These are phyloP conservation scores for Discostella pseudostelligera DNA, from an alignment of 108 stramenopile species.

Conservation along the genomic window DNA sequence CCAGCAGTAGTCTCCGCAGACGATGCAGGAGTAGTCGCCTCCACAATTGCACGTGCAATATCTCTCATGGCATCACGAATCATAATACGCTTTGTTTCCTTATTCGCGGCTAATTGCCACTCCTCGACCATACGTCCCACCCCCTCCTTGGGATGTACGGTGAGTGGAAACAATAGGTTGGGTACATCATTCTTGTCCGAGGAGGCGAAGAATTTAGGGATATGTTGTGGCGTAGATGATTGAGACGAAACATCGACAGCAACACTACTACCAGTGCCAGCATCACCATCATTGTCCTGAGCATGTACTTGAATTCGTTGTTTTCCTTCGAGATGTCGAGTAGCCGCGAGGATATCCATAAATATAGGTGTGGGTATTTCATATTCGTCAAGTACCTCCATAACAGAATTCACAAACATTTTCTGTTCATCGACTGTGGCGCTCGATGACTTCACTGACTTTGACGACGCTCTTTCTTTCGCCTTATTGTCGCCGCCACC, in stretches of 20 bases:
- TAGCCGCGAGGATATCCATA: constrained; percentile 60
- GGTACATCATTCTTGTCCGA: constrained; percentile 56
- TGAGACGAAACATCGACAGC: neutral
- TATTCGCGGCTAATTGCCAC: constrained; percentile 75
- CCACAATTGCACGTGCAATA: constrained; percentile 47
- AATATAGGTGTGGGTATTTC: constrained; percentile 62
- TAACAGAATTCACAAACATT: no score
- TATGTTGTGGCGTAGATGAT: neutral
- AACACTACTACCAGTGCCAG: constrained; percentile 1
- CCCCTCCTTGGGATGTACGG: constrained; percentile 56
- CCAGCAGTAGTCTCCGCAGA: neutral
- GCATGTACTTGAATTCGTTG: neutral
- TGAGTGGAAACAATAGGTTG: constrained; percentile 59
- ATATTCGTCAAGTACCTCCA: no score
- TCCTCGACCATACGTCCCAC: constrained; percentile 83
- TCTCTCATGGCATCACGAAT: constrained; percentile 54
- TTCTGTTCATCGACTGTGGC: no score
- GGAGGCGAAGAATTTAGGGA: constrained; percentile 25
- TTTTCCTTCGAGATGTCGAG: neutral
- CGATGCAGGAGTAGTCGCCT: neutral
- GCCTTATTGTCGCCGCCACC: neutral
- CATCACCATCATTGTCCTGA: neutral
- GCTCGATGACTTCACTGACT: constrained; percentile 21
- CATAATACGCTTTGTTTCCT: constrained; percentile 73
- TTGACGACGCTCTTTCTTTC: constrained; percentile 3